Conservation (phyloP, 2,329 filamentous ascomycete species). For the Sarocladium kiliense region DNA sequence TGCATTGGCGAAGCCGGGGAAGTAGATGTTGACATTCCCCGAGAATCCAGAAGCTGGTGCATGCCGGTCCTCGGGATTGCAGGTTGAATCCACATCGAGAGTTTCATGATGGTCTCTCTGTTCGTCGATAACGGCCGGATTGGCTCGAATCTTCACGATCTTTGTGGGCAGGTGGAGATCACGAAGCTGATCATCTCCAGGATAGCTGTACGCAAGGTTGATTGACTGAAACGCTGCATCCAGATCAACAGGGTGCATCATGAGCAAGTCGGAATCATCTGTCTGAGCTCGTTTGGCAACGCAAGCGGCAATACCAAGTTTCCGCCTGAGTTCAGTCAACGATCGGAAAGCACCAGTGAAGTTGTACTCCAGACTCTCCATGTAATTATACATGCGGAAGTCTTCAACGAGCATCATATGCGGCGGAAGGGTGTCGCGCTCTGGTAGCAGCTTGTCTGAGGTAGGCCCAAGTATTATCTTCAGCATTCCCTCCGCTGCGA, state of each 20-base stretch:
- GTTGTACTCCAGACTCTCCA: constrained; percentile 13
- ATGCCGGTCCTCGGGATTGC: too few species aligned
- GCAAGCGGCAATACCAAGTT: neutral
- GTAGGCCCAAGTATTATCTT: neutral
- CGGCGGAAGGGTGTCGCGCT: neutral
- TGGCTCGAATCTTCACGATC: constrained; percentile 17
- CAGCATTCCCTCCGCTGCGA: neutral
- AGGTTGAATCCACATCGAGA: too few species aligned
- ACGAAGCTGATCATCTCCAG: constrained; percentile 24
- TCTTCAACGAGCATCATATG: neutral
- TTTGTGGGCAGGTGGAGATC: constrained; percentile 22
- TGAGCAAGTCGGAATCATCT: neutral
- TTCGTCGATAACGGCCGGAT: constrained; percentile 4
- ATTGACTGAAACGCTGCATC: constrained; percentile 27
- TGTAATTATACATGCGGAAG: neutral
- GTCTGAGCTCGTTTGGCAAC: neutral
- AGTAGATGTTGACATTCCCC: neutral
- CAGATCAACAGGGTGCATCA: constrained; percentile 26
- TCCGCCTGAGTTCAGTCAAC: constrained; percentile 12
- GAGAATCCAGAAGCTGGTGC: too few species aligned
- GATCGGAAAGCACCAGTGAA: constrained; percentile 13
- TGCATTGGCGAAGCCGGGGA: neutral
- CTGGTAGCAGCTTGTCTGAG: neutral
- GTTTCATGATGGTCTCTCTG: neutral
- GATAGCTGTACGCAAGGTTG: constrained; percentile 23